Percentiles rank a stretch among this genome's conserved stretches.
phyloP scores from a whole-genome alignment of 148 eudicot species.

The Silene latifolia region DNA sequence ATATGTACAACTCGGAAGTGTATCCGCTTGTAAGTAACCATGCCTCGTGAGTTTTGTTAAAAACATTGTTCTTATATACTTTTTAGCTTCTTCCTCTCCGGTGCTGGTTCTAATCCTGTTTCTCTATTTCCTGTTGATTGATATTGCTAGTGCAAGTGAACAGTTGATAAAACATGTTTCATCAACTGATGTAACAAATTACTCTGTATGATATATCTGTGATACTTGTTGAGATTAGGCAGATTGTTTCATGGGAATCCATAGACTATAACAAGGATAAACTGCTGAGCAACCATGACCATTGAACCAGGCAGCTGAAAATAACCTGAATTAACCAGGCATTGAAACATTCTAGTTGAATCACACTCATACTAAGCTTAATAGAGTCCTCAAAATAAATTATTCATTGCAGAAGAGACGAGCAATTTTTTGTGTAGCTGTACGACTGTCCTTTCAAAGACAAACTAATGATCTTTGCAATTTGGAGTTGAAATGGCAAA shows the following conservation, averaged over 20 bases:
- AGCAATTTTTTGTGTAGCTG: not conserved
- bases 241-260: not conserved
- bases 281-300: not conserved
- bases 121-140: not conserved
- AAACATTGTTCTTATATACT: not conserved
- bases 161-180: not conserved
- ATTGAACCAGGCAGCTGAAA: not conserved
- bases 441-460: not conserved
- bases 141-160: not conserved
- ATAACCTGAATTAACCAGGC: not conserved
- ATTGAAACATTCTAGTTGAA: not conserved
- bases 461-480: not conserved
- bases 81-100: not conserved
- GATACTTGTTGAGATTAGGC: not conserved
- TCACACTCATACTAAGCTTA: not conserved
- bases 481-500: not conserved
- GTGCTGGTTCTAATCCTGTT: not conserved
- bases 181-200: not conserved
- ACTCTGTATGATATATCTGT: not conserved
- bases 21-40: slow-evolving; percentile 75
- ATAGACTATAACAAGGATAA: not conserved
- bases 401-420: not conserved
- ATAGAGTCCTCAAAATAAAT: not conserved
- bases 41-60: not conserved
- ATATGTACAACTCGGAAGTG: slow-evolving; percentile 78